Base-by-base conservation (phyloP, 2,329 filamentous ascomycete genomes). In the Verruconis gallopava region DNA sequence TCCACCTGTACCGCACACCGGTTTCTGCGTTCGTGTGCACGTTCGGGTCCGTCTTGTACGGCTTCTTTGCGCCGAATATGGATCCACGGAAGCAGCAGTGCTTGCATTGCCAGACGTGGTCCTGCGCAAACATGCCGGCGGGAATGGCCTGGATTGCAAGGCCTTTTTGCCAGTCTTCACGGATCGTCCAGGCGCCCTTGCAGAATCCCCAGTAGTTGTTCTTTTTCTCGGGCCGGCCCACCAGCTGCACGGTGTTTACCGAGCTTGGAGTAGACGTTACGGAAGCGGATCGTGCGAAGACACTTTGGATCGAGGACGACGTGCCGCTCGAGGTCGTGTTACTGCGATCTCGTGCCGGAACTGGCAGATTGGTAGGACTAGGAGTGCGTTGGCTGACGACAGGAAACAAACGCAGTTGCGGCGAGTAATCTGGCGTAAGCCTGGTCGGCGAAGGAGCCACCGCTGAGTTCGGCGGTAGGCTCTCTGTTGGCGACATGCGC, bases 191-290 rank as follows among this genome's bases (percentile, higher is more conserved):
- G 2, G 59, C 53, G 22, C 60, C 60, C 51, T 61, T 61, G 50
- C 60, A 63, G 50, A 62, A 63, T 15, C 59, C 59, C 55, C 56
- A 61, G 49, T 61, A 62, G 45, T 56, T 53, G 47, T 62, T 62
- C n/a, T 53, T 51, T 46, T 59, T 61, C 50, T 54, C 56, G 1
- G 59, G 57, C 3, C 59, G 57, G 30, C 57, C 57, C 14, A 48
- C 40, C 49, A 61, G 56, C 49, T 55, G n/a, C n/a, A n/a, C n/a
- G n/a, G n/a, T n/a, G n/a, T n/a, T n/a, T n/a, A n/a, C n/a, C 44
- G 25, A 21, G 37, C 12, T 6, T 9, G 15, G 18, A 19, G 15
- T 11, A 15, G 12, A 19, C 11, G 37, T 6, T 12, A 15, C 9
- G 6, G 25, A 6, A 15, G 11, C 9, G n/a, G 34, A 18, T 6